Percentiles rank a stretch among this genome's conserved stretches.
Conservation (phyloP, 1,284 basidiomycete species). For the Cryptococcus sp. region DNA sequence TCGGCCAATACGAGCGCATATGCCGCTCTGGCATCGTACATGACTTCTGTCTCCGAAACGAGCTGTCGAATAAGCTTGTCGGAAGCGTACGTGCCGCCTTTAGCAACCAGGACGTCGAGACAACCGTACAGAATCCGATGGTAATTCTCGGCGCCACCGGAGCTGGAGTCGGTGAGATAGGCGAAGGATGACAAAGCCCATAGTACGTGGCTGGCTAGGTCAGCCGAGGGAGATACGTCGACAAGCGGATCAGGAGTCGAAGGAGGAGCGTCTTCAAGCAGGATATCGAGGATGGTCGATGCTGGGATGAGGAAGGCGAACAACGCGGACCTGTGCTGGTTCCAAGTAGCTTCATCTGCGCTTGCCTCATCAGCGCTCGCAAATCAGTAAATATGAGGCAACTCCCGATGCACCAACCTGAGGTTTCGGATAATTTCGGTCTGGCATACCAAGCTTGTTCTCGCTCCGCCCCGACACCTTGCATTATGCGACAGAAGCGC, state of each 20-base stretch:
- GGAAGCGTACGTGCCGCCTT: slow-evolving; percentile 9
- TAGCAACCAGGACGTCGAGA: slow-evolving; percentile 33
- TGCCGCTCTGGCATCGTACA: slow-evolving; percentile 17
- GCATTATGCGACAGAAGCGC: slow-evolving; percentile 16
- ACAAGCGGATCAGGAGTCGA: background rate
- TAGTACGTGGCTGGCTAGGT: slow-evolving; percentile 19
- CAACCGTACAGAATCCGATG: slow-evolving; percentile 35
- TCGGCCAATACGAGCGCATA: slow-evolving; percentile 34
- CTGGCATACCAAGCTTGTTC: background rate
- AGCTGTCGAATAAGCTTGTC: slow-evolving; percentile 6
- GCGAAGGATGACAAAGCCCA: slow-evolving; percentile 28
- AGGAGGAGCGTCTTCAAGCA: slow-evolving; percentile 12
- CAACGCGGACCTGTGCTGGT: slow-evolving; percentile 28
- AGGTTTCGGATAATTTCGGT: background rate
- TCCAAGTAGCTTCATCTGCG: slow-evolving; percentile 11
- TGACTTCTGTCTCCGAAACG: background rate
- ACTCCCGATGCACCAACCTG: background rate
- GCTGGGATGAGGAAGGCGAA: slow-evolving; percentile 24
- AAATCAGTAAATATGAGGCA: background rate
- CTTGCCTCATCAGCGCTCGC: background rate
- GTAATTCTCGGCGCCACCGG: slow-evolving; percentile 26
- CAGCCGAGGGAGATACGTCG: slow-evolving; percentile 5
- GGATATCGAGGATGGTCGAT: slow-evolving; percentile 26
- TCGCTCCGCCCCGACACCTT: background rate
- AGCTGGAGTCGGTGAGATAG: slow-evolving; percentile 14